phyloP scores from a whole-genome alignment of 2,329 filamentous ascomycete genomes.

The Diplodia seriata region DNA sequence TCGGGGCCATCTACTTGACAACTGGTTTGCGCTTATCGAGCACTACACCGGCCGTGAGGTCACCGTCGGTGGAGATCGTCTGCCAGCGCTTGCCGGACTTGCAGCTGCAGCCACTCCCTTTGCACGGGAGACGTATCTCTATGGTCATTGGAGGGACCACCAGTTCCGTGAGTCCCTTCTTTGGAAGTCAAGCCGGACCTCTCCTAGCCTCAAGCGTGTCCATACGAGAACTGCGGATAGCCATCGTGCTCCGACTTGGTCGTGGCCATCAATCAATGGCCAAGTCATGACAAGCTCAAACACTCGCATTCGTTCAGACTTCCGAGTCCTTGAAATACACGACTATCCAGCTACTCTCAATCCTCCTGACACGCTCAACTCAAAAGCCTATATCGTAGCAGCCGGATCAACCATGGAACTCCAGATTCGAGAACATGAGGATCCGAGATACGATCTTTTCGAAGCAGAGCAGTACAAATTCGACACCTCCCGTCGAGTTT shows the following conservation, averaged over 20 bases:
- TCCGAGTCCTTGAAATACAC: not conserved
- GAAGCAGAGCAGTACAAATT: not conserved
- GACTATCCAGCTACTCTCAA: not conserved
- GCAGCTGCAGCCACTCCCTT: not conserved
- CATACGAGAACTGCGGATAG: not conserved
- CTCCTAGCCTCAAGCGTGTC: not conserved
- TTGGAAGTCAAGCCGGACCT: not conserved
- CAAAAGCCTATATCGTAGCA: not conserved
- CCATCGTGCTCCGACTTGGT: constrained; percentile 2
- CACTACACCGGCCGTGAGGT: not conserved
- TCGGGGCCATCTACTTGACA: not conserved
- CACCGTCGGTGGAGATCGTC: not conserved
- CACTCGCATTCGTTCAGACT: not conserved
- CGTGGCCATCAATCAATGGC: constrained; percentile 6
- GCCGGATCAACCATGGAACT: not conserved
- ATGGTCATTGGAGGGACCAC: constrained; percentile 2
- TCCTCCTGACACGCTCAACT: not conserved
- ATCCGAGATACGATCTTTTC: not conserved
- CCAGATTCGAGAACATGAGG: not conserved
- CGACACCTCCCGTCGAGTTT: not conserved
- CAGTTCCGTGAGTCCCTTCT: not conserved
- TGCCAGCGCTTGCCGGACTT: constrained; percentile 3
- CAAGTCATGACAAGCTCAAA: not conserved
- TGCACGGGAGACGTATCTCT: not conserved
- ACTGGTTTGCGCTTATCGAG: constrained; percentile 1